Conservation (phyloP, 441 rosid genomes). For the Melastoma candidum region DNA sequence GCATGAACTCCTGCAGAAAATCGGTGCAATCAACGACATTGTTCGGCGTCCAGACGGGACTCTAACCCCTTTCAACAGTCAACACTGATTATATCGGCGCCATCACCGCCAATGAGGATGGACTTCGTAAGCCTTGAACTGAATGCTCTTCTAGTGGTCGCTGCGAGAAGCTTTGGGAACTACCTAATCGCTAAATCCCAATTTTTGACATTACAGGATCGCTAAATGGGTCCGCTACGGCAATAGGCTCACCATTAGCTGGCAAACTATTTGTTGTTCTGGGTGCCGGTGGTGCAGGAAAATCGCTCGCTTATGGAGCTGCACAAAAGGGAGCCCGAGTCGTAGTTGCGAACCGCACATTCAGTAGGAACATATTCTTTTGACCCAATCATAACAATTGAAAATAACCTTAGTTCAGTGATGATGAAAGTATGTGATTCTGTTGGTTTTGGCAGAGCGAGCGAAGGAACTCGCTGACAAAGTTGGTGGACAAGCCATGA, state of each 20-base stretch:
- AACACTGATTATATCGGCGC: conserved; percentile 7
- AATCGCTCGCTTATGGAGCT: conserved; percentile 8
- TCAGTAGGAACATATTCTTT: neutral
- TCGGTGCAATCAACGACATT: conserved; percentile 5
- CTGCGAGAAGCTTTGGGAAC: no score
- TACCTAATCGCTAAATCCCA: no score
- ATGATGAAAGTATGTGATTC: no score
- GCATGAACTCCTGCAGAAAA: conserved; percentile 1
- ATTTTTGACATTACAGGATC: neutral
- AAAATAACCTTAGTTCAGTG: no score
- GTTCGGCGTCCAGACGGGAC: conserved; percentile 10
- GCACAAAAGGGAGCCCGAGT: conserved; percentile 12
- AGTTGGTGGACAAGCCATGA: conserved; percentile 10
- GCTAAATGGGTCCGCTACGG: neutral
- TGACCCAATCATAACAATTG: neutral
- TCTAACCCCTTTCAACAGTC: conserved; percentile 2
- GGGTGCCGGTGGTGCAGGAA: conserved; percentile 7
- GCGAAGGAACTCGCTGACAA: conserved; percentile 7
- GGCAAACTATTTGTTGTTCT: conserved; percentile 7
- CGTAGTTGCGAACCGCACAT: conserved; percentile 6
- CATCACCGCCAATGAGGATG: conserved; percentile 7
- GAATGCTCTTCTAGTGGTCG: no score
- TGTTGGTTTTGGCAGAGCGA: conserved; percentile 2
- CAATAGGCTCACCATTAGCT: conserved; percentile 4
- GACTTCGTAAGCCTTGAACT: neutral